Base-by-base conservation (phyloP, 1,284 basidiomycete species). In the Apiotrichum gracile region DNA sequence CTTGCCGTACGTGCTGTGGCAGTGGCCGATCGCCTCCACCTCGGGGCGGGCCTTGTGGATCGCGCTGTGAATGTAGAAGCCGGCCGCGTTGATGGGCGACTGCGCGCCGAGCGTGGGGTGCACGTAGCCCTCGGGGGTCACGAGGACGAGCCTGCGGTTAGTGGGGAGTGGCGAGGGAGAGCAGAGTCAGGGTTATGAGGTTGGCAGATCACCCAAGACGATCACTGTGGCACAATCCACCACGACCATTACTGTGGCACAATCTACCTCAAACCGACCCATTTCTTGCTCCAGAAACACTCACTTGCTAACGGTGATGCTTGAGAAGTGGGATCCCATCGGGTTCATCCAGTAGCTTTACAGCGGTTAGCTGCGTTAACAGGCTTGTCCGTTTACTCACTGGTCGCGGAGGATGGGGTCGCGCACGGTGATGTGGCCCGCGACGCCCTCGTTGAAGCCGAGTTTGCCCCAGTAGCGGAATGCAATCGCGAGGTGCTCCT, bases 11-110 rank as follows among this genome's bases (percentile, higher is more conserved):
- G 67, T 68, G 4, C 80, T 81, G 67, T 86, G 84, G 27, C 82
- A 82, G 68, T 86, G 84, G 5, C 82, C 83, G 16, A 82, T 82
- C 34, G 83, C 83, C 33, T 81, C 64, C 26, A 84, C 78, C 60
- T 85, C 83, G 1, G 83, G 82, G 19, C 83, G 80, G 34, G 82
- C 81, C 33, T 76, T 73, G 63, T 84, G 83, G 52, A 84, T 78
- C 4, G 81, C 79, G 22, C 80, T 80, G 61, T 82, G 80, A 55
- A 79, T 79, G 58, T 78, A 79, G 65, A 78, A 82, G 6, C 80
- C 81, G 3, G 80, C 76, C 52, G 64, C 61, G 63, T 73, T 73
- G 63, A 74, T 71, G 3, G 70, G 69, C 12, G 64, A 58, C 54
- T 74, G 72, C 8, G 68, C 68, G 22, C 72, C 72, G 26, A 66